Evolutionary conservation across 345 rosid species (phyloP).

Genomic region (Luvunga scandens): DNA sequence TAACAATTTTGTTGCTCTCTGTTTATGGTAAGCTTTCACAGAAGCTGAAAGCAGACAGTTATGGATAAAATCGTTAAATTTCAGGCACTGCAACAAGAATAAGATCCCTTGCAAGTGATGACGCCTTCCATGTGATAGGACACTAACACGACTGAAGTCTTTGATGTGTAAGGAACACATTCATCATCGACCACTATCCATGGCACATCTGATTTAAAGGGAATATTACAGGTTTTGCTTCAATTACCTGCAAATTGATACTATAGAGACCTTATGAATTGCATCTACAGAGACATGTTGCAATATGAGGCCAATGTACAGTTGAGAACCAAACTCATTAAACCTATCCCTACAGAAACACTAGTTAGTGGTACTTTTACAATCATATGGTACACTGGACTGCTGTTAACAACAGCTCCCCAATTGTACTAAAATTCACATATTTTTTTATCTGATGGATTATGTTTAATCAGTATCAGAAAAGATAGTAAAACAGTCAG

Average conservation of each 20-base stretch:
- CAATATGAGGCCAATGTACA: not conserved
- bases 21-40: not conserved
- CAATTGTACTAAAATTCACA: not conserved
- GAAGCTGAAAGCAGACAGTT: not conserved
- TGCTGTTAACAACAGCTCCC: not conserved
- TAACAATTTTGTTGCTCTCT: not conserved
- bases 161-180: not conserved
- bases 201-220: not conserved
- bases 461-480: not conserved
- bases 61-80: not conserved
- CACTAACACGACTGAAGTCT: not conserved
- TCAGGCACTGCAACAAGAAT: not conserved
- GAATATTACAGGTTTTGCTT: not conserved
- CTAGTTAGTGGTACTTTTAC: not conserved
- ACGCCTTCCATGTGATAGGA: not conserved
- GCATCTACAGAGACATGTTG: not conserved
- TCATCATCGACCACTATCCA: not conserved
- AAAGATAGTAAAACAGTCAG: not conserved
- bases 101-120: not conserved
- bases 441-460: not conserved
- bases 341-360: not conserved
- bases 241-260: not conserved
- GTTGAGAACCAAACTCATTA: not conserved
- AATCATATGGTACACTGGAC: not conserved
- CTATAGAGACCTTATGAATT: not conserved